phyloP scores from a whole-genome alignment of 2,329 filamentous ascomycete genomes.

The Teratosphaeriaceae sp. region DNA sequence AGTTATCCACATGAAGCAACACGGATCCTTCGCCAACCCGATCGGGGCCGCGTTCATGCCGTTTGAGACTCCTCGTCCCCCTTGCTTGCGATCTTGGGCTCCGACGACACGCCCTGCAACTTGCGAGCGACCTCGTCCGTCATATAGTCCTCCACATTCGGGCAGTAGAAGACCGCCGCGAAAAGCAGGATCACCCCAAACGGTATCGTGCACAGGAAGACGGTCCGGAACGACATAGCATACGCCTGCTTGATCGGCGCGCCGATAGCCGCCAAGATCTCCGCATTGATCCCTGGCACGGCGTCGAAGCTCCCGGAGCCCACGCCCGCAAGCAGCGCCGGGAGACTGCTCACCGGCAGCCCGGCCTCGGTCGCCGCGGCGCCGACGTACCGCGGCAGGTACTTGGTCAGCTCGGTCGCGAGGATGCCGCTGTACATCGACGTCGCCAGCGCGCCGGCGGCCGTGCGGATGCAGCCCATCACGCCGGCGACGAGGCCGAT shows the following conservation, averaged over 20 bases:
- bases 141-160: slow-evolving; percentile 13
- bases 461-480: slow-evolving; percentile 9
- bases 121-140: slow-evolving; percentile 13
- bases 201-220: slow-evolving; percentile 12
- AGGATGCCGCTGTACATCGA: slow-evolving; percentile 14
- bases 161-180: slow-evolving; percentile 10
- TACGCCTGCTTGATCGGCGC: slow-evolving; percentile 10
- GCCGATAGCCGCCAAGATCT: slow-evolving; percentile 4
- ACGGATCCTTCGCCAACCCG: not conserved
- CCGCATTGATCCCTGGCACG: slow-evolving; percentile 7
- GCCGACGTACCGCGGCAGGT: slow-evolving; percentile 8
- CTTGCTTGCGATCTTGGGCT: not conserved
- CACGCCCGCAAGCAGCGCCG: slow-evolving; percentile 9
- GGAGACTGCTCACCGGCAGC: slow-evolving; percentile 10
- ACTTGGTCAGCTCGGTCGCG: slow-evolving; percentile 6
- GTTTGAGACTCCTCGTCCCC: slow-evolving; percentile 1
- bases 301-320: slow-evolving; percentile 5
- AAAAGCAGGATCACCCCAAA: slow-evolving; percentile 11
- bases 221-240: slow-evolving; percentile 9
- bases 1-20: not conserved
- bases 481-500: slow-evolving; percentile 13
- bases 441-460: slow-evolving; percentile 10
- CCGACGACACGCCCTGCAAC: slow-evolving; percentile 7
- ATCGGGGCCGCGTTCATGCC: too few relatives aligned
- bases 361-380: slow-evolving; percentile 9